phyloP scores from a whole-genome alignment of 768 basidiomycete species.

The Termitomyces sp. region DNA sequence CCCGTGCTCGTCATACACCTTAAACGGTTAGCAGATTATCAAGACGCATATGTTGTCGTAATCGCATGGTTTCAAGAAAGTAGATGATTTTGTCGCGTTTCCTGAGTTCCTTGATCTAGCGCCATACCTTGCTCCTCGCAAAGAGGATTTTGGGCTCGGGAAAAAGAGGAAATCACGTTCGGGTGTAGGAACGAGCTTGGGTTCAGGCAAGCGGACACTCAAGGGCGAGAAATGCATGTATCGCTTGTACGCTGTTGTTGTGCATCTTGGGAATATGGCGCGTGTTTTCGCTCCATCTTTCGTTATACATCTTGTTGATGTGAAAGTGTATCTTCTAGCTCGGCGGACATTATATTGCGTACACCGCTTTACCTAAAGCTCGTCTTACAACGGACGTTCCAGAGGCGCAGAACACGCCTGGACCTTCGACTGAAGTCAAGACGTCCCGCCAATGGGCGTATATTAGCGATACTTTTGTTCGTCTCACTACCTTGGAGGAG shows the following conservation, averaged over 20 bases:
- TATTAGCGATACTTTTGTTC: conserved; percentile 87
- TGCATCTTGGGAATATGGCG: conserved; percentile 87
- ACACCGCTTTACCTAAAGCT: conserved; percentile 61
- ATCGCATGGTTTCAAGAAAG: conserved; percentile 75
- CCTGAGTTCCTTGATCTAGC: conserved; percentile 81
- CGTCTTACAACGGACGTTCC: conserved; percentile 9
- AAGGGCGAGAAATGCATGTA: conserved; percentile 49
- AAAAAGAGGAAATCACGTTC: conserved; percentile 22
- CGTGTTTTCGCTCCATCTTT: conserved; percentile 19
- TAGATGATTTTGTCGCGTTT: conserved; percentile 90
- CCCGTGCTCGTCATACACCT: conserved; percentile 89
- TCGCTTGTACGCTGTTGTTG: conserved; percentile 75
- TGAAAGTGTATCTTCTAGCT: conserved; percentile 38
- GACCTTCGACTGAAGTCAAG: conserved; percentile 8
- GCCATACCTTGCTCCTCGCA: conserved; percentile 82
- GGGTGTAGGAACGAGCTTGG: conserved; percentile 14
- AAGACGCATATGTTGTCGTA: conserved; percentile 60
- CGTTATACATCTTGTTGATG: conserved; percentile 2
- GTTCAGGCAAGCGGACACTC: background rate
- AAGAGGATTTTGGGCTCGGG: conserved; percentile 62
- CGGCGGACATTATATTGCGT: conserved; percentile 87
- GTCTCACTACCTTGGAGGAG: conserved; percentile 76
- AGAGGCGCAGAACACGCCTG: conserved; percentile 1
- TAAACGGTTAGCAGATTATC: conserved; percentile 86
- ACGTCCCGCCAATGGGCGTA: conserved; percentile 77